Percentiles rank a stretch among this genome's conserved stretches.
These are phyloP conservation scores for Imleria badia DNA, from an alignment of 768 basidiomycete species.

Conservation along the genomic window DNA sequence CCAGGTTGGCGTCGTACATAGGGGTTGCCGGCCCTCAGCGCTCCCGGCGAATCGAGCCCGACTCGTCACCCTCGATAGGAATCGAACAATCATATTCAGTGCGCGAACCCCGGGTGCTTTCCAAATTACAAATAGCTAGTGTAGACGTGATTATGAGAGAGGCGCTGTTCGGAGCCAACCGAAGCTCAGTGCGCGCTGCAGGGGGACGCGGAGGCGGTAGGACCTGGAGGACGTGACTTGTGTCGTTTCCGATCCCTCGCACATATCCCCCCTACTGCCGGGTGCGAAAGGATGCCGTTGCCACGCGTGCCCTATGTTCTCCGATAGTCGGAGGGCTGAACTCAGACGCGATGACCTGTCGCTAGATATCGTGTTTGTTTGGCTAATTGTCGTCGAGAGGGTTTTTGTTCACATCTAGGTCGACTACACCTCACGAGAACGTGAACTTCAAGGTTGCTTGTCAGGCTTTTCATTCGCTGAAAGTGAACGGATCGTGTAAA, in stretches of 20 bases:
- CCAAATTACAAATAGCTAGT: neutral
- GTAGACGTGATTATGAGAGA: neutral
- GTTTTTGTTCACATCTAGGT: neutral
- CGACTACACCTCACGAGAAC: neutral
- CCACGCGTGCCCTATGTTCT: neutral
- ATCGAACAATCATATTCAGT: neutral
- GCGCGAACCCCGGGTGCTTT: constrained; percentile 1
- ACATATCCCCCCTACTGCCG: neutral
- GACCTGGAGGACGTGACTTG: neutral
- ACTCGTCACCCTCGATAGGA: neutral
- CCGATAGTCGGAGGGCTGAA: constrained; percentile 2
- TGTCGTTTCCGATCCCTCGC: neutral
- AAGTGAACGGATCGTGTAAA: neutral
- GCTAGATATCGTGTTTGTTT: neutral
- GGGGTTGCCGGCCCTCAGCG: neutral
- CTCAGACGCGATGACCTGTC: neutral
- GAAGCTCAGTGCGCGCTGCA: constrained; percentile 1
- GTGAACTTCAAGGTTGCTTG: neutral
- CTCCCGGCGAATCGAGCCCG: neutral
- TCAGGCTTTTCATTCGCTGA: neutral
- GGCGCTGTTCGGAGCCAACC: neutral
- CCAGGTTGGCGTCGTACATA: neutral
- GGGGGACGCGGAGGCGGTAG: constrained; percentile 13
- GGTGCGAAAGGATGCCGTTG: neutral
- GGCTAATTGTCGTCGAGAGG: neutral